Base-by-base conservation (phyloP, 1,139 yeast species). In the Debaryomyces fabryi region DNA sequence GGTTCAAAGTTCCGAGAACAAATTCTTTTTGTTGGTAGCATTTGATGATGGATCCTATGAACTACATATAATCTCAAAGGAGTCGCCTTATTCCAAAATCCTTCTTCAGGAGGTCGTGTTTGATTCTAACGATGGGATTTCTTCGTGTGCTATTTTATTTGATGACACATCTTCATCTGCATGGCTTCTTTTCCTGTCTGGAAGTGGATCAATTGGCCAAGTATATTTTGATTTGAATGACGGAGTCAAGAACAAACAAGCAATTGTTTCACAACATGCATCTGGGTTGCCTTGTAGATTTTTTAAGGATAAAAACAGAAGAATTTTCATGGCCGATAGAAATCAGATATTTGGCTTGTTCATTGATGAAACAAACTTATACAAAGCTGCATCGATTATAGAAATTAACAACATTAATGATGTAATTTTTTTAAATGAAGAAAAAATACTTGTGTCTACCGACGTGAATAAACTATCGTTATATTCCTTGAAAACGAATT, bases 231-330 rank as follows among this genome's bases (percentile, higher is more conserved):
- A 59, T 32, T 51, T 53, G 34, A 40, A 44, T 18, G 8, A 3
- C 4, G 24, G 18, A 25, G 4, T 32, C 30, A 21, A 9, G 30
- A 40, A n/a, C 21, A 35, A 20, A 44, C 46, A 25, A 50, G 51
- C 25, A 4, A 13, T 4, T 44, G 7, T 35, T 7, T 30, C 45
- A 3, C 39, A 33, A 1, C 50, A 50, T 36, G 49, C 53, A 13
- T 46, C 49, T 23, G 59, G 58, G 2, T 39, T 53, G 6, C 64
- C 65, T 3, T 54, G 49, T 20, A 57, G 49, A 30, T 48, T 60
- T n/a, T 38, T 42, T 9, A 58, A 49, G 34, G 47, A 41, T 20
- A 12, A 23, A 6, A 4, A 15, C 3, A 44, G 44, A 9, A 36
- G 49, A 10, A 46, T 54, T 4, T 23, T 59, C 2, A 39, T 59